A percentile compares a stretch with the other conserved stretches of the same genome.
Conservation (phyloP, 208 protist species). For the Leishmania arabica region DNA sequence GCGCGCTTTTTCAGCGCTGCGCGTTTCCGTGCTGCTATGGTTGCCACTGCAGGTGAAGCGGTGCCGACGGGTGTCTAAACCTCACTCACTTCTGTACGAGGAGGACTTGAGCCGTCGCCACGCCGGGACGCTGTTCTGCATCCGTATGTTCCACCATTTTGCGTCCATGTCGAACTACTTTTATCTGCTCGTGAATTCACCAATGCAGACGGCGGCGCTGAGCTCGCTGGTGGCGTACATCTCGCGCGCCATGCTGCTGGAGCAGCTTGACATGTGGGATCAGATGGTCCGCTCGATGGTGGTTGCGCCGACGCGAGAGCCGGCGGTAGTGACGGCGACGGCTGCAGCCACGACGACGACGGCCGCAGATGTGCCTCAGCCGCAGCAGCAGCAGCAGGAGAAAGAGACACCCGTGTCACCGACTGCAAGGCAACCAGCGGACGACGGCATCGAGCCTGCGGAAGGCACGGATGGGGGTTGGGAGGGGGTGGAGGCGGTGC, state of each 20-base stretch:
- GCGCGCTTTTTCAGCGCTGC: constrained; percentile 55
- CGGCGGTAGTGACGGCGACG: background rate
- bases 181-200: constrained; percentile 61
- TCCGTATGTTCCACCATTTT: constrained; percentile 50
- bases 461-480: background rate
- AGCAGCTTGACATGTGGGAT: constrained; percentile 37
- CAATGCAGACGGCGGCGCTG: constrained; percentile 60
- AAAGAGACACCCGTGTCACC: background rate
- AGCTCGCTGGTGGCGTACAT: constrained; percentile 50
- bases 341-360: background rate
- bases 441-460: background rate
- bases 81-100: constrained; percentile 17
- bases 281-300: constrained; percentile 30
- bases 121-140: constrained; percentile 52
- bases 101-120: constrained; percentile 27
- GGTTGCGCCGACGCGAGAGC: constrained; percentile 16
- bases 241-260: constrained; percentile 32
- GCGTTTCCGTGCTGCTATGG: constrained; percentile 62
- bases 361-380: background rate
- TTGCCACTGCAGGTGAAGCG: constrained; percentile 40
- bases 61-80: constrained; percentile 37
- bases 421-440: background rate
- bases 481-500: background rate
- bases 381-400: too few species aligned
- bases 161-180: constrained; percentile 47